A percentile compares a stretch with the other conserved stretches of the same genome.
Evolutionary conservation across 2,329 filamentous ascomycete species (phyloP).

Genomic region (Cladosporium sphaerospermum): DNA sequence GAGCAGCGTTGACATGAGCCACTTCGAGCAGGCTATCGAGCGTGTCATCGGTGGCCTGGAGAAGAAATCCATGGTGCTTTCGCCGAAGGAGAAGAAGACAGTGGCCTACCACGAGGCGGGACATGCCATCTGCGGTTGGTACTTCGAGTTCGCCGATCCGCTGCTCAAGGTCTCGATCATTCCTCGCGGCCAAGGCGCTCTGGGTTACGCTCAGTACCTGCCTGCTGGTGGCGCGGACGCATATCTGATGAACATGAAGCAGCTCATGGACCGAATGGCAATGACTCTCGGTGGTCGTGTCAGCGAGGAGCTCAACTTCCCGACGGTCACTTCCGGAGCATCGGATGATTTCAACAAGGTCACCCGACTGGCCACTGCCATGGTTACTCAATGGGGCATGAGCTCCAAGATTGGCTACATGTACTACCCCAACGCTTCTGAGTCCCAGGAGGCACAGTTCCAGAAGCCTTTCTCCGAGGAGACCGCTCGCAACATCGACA

Average conservation of each 20-base stretch:
- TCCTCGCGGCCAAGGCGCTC: constrained; percentile 83
- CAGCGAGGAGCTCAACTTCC: constrained; percentile 93
- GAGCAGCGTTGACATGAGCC: constrained; percentile 72
- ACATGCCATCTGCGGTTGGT: constrained; percentile 98
- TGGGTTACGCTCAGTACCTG: constrained; percentile 97
- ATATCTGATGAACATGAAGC: constrained; percentile 91
- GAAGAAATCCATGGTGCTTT: constrained; percentile 92
- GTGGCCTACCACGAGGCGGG: constrained; percentile 98
- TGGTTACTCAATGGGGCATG: constrained; percentile 99
- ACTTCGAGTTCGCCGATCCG: constrained; percentile 91
- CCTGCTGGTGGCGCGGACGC: constrained; percentile 82
- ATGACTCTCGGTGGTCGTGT: constrained; percentile 97
- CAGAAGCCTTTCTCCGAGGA: constrained; percentile 93
- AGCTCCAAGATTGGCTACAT: constrained; percentile 87
- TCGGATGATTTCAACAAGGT: constrained; percentile 99
- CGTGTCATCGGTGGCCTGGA: constrained; percentile 93
- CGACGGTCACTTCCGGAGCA: constrained; percentile 89
- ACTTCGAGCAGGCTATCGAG: constrained; percentile 97
- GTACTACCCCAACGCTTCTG: constrained; percentile 59
- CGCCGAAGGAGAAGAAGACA: constrained; percentile 87
- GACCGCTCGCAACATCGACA: constrained; percentile 86
- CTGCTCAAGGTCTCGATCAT: constrained; percentile 98
- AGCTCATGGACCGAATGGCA: constrained; percentile 98
- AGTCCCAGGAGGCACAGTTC: constrained; percentile 10
- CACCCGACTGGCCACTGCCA: constrained; percentile 87